These are phyloP conservation scores for Beta vulgaris DNA, from an alignment of 148 eudicot species.

Conservation along the genomic window DNA sequence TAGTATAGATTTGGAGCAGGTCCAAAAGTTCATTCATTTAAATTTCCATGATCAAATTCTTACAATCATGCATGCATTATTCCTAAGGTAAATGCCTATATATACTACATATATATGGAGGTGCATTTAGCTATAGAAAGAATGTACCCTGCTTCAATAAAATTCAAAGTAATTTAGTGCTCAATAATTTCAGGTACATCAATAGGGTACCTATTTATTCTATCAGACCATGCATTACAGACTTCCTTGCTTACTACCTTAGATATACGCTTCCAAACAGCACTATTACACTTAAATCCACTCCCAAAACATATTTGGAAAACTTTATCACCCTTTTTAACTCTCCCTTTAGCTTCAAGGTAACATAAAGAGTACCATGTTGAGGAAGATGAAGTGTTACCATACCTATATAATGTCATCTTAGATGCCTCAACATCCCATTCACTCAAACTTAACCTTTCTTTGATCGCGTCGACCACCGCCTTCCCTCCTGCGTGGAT, in stretches of 20 bases:
- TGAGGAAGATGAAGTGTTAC: conserved; percentile 51
- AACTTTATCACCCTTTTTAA: conserved; percentile 41
- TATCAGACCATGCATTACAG: conserved; percentile 42
- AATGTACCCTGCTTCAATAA: not conserved
- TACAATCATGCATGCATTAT: too few relatives aligned
- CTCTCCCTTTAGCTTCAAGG: conserved; percentile 43
- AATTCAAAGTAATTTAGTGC: conserved; percentile 19
- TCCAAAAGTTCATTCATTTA: too few relatives aligned
- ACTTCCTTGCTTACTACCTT: conserved; percentile 6
- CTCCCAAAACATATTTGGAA: conserved; percentile 46
- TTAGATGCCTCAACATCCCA: conserved; percentile 41
- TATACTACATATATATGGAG: too few relatives aligned
- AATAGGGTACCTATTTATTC: conserved; percentile 37
- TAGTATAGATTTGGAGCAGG: too few relatives aligned
- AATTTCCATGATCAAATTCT: too few relatives aligned
- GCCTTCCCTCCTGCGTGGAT: conserved; percentile 52
- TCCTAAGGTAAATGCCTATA: too few relatives aligned
- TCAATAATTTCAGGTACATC: conserved; percentile 38
- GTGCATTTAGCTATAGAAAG: too few relatives aligned
- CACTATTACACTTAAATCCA: conserved; percentile 54
- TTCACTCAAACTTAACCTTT: conserved; percentile 26
- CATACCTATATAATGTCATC: conserved; percentile 42
- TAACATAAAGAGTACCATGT: conserved; percentile 49
- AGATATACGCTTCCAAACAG: conserved; percentile 45
- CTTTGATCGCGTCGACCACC: conserved; percentile 38